These are phyloP conservation scores for Astrephomene gubernaculifera DNA, from an alignment of 139 green algal genomes.

Conservation along the genomic window DNA sequence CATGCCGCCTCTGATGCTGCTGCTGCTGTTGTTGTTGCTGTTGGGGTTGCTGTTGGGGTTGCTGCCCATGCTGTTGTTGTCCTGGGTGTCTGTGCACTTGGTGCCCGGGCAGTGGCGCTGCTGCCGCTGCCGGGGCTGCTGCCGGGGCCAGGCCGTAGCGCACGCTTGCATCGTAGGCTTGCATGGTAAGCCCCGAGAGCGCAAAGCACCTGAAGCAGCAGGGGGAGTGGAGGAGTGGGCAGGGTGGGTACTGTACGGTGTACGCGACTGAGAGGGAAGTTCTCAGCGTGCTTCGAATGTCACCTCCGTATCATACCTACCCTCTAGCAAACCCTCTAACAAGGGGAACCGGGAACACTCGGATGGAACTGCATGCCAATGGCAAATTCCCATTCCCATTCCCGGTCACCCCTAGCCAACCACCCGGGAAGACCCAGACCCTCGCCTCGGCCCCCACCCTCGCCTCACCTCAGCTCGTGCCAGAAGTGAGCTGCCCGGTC, in stretches of 20 bases:
- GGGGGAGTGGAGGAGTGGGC: background rate
- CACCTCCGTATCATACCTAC: too few relatives aligned
- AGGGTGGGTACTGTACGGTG: background rate
- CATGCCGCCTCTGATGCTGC: background rate
- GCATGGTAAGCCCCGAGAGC: background rate
- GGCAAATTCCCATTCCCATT: too few relatives aligned
- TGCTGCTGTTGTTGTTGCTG: background rate
- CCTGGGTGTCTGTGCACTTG: background rate
- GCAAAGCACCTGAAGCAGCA: slow-evolving; percentile 1
- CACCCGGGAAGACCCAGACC: background rate
- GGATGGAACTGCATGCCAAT: too few relatives aligned
- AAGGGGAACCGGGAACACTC: too few relatives aligned
- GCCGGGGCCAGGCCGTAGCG: background rate
- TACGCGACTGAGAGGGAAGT: too few relatives aligned
- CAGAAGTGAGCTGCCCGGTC: slow-evolving; percentile 27
- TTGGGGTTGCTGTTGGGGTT: background rate
- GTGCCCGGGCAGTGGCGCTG: background rate
- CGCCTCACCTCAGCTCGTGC: slow-evolving; percentile 34
- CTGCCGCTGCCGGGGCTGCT: background rate
- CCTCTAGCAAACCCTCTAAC: too few relatives aligned
- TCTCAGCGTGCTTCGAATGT: too few relatives aligned
- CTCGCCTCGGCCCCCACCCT: background rate
- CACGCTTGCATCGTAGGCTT: slow-evolving; percentile 21
- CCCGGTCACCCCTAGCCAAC: too few relatives aligned
- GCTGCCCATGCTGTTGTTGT: background rate